These are phyloP conservation scores for Rhododendron griersonianum DNA, from an alignment of 148 eudicot genomes.

Conservation along the genomic window DNA sequence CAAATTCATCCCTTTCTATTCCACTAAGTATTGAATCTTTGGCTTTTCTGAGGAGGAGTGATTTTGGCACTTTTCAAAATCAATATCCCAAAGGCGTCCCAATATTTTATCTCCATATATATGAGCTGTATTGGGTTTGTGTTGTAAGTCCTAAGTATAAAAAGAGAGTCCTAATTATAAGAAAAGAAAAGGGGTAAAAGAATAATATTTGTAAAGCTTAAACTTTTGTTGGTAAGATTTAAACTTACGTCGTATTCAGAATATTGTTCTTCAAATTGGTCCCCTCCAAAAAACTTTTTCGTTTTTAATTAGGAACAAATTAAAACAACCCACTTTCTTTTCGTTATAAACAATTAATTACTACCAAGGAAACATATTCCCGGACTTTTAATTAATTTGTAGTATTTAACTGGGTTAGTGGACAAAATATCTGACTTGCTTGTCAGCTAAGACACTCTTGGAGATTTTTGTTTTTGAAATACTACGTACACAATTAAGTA, in stretches of 20 bases:
- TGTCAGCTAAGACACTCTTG: background rate
- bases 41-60: background rate
- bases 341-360: background rate
- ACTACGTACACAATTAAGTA: too few relatives aligned
- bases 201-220: background rate
- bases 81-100: background rate
- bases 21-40: background rate
- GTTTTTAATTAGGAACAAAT: background rate
- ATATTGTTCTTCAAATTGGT: background rate
- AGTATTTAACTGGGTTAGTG: background rate
- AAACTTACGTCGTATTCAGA: background rate
- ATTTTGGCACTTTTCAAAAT: too few relatives aligned
- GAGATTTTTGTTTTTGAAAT: background rate
- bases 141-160: background rate
- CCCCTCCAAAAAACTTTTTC: background rate
- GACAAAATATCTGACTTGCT: slow-evolving; percentile 1
- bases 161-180: background rate
- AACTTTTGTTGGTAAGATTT: background rate
- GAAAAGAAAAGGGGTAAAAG: background rate
- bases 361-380: background rate
- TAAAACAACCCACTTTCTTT: background rate
- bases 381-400: background rate
- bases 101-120: background rate
- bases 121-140: background rate
- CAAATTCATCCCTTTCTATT: background rate